Conservation (phyloP, 257 asterid genomes). For the Nicotiana attenuata region DNA sequence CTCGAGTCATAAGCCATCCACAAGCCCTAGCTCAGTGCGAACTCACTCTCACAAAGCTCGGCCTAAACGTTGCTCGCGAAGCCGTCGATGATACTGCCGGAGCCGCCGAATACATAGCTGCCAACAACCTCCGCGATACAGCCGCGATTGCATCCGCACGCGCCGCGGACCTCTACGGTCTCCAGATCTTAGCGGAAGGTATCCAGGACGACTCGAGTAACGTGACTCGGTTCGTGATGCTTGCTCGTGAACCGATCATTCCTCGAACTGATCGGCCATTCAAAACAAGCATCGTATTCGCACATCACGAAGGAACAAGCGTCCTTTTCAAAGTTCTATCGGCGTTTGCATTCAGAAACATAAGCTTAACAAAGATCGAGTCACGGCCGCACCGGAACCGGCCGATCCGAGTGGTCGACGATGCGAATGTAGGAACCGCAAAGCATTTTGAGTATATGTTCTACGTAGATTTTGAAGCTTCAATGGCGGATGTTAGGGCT, state of each 20-base stretch:
- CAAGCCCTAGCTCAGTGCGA: slow-evolving; percentile 89
- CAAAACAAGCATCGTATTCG: slow-evolving; percentile 88
- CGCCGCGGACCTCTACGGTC: slow-evolving; percentile 76
- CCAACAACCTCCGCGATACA: slow-evolving; percentile 58
- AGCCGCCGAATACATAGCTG: slow-evolving; percentile 71
- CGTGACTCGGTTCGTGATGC: slow-evolving; percentile 84
- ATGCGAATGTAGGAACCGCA: slow-evolving; percentile 60
- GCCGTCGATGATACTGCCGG: slow-evolving; percentile 90
- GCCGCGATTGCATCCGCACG: slow-evolving; percentile 89
- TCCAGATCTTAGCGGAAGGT: slow-evolving; percentile 54
- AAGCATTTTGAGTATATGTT: slow-evolving; percentile 85
- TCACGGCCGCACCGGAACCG: slow-evolving; percentile 73
- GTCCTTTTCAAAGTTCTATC: slow-evolving; percentile 74
- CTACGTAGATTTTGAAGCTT: slow-evolving; percentile 87
- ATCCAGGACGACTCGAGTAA: slow-evolving; percentile 79
- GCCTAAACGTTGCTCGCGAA: slow-evolving; percentile 58
- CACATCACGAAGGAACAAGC: slow-evolving; percentile 72
- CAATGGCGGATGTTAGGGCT: slow-evolving; percentile 84
- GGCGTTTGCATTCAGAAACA: slow-evolving; percentile 80
- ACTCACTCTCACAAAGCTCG: slow-evolving; percentile 59
- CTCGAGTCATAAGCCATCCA: slow-evolving; percentile 80
- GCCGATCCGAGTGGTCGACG: slow-evolving; percentile 64
- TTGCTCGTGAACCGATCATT: slow-evolving; percentile 80
- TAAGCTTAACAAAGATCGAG: slow-evolving; percentile 74
- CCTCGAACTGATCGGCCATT: slow-evolving; percentile 85